These are phyloP conservation scores for Aspergillus sp. DNA, from an alignment of 2,329 filamentous ascomycete species.

Conservation along the genomic window DNA sequence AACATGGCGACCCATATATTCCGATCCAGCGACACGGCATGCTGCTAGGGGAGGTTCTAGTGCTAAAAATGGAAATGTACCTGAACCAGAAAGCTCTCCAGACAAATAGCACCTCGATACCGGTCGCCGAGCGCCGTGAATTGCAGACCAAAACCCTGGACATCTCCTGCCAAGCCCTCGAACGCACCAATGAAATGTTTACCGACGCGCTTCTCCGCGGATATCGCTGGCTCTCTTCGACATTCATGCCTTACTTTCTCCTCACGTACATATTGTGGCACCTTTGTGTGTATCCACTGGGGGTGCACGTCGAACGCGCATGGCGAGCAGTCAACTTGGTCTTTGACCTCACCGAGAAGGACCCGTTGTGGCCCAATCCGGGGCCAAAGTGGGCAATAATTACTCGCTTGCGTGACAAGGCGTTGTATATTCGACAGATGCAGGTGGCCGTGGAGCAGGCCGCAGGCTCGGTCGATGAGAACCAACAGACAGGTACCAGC, in stretches of 20 bases:
- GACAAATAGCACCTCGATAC: background rate
- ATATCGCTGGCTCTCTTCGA: conserved; percentile 43
- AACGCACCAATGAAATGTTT: conserved; percentile 32
- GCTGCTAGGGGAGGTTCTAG: conserved; percentile 30
- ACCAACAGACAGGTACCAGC: background rate
- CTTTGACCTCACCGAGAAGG: conserved; percentile 20
- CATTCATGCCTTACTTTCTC: conserved; percentile 48
- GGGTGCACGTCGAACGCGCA: conserved; percentile 32
- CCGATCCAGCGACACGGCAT: conserved; percentile 44
- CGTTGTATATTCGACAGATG: conserved; percentile 14
- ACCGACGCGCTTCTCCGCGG: conserved; percentile 42
- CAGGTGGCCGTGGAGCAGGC: background rate
- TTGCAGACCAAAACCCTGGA: conserved; percentile 20
- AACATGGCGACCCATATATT: conserved; percentile 55
- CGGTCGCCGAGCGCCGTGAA: background rate
- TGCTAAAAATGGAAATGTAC: conserved; percentile 41
- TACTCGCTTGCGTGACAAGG: conserved; percentile 22
- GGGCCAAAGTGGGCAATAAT: conserved; percentile 28
- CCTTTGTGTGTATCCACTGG: conserved; percentile 43
- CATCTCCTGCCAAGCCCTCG: conserved; percentile 38
- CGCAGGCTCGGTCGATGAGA: background rate
- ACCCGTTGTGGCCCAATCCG: conserved; percentile 23
- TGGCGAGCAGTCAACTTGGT: conserved; percentile 28
- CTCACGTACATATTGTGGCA: conserved; percentile 50
- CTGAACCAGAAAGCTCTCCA: conserved; percentile 24